Conservation (phyloP, 2,329 filamentous ascomycete species). For the Colletotrichum sp. region DNA sequence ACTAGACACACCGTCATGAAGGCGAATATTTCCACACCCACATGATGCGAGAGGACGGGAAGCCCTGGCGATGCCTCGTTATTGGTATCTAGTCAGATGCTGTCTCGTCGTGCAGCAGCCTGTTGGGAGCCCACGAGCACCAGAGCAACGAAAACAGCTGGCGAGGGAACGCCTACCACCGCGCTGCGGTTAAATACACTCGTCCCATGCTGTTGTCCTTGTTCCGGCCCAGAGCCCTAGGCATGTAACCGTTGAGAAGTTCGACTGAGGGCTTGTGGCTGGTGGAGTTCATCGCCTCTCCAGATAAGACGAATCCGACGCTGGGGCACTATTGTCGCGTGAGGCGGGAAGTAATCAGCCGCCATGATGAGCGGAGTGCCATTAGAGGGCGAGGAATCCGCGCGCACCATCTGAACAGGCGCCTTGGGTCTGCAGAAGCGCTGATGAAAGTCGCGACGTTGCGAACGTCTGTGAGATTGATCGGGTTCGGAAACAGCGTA, state of each 20-base stretch:
- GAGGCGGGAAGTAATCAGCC: background rate
- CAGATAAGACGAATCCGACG: background rate
- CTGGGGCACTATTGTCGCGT: background rate
- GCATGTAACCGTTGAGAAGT: background rate
- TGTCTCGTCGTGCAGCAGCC: background rate
- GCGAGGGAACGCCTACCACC: rapidly evolving
- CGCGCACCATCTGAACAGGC: background rate
- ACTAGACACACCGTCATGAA: background rate
- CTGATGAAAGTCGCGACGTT: background rate
- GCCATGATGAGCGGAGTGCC: background rate
- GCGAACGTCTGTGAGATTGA: background rate
- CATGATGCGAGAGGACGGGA: background rate
- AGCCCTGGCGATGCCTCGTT: background rate
- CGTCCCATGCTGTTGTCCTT: background rate
- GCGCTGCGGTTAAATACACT: background rate
- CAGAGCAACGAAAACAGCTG: background rate
- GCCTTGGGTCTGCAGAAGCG: background rate
- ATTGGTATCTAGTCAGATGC: background rate
- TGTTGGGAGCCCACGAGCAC: background rate
- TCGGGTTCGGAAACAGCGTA: background rate
- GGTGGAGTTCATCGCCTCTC: background rate
- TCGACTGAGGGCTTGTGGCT: background rate
- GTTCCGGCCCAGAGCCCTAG: background rate
- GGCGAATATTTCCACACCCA: background rate
- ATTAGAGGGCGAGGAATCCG: background rate